Conservation (phyloP, 2,329 filamentous ascomycete species). For the Trichoderma afroharzianum region DNA sequence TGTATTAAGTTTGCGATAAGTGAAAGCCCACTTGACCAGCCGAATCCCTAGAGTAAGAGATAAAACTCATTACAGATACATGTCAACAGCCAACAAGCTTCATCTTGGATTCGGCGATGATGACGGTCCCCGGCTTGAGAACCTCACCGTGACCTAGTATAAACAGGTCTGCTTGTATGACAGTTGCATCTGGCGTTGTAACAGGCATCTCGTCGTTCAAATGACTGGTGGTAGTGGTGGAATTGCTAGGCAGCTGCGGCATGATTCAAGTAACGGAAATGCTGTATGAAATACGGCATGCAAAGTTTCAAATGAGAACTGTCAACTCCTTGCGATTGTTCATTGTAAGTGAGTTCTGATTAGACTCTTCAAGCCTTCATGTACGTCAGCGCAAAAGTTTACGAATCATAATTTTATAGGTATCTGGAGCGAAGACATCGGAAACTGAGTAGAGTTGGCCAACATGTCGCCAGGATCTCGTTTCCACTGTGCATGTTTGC, state of each 20-base stretch:
- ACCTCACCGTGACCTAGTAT: neutral
- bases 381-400: neutral
- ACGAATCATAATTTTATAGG: too few relatives aligned
- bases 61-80: neutral
- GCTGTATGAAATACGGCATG: neutral
- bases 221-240: neutral
- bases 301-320: neutral
- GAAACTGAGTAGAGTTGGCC: too few relatives aligned
- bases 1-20: neutral
- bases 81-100: neutral
- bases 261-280: neutral
- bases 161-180: neutral
- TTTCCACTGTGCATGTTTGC: too few relatives aligned
- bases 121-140: neutral
- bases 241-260: too few relatives aligned
- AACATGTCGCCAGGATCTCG: too few relatives aligned
- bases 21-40: neutral
- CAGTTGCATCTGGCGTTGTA: neutral
- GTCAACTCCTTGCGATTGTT: fast-evolving
- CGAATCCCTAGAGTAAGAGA: neutral
- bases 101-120: neutral
- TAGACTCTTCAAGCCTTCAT: neutral
- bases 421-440: too few relatives aligned
- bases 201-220: neutral
- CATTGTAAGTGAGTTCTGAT: neutral